Percentiles rank a stretch among this genome's conserved stretches.
Evolutionary conservation across 164 flowering plant genomes (phyloP).

Genomic region (Litsea cubeba): DNA sequence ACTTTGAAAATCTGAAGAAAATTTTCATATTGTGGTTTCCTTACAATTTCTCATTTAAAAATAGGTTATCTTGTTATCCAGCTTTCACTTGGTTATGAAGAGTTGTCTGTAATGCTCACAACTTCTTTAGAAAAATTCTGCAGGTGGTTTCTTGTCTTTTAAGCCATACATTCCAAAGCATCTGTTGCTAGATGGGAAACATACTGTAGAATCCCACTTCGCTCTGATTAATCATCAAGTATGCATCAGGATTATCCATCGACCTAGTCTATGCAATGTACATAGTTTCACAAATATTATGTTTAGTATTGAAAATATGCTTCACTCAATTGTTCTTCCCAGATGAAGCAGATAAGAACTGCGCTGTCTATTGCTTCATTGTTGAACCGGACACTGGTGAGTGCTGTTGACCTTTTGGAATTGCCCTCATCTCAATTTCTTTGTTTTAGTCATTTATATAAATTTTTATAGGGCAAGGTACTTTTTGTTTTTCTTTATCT

Average conservation of each 20-base stretch:
- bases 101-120: not conserved
- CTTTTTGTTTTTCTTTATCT: no score
- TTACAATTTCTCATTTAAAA: not conserved
- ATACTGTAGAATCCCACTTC: conserved; percentile 77
- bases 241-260: conserved; percentile 16
- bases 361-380: conserved; percentile 90
- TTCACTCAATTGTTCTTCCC: conserved; percentile 17
- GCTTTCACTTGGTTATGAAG: not conserved
- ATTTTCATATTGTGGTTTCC: no score
- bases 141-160: conserved; percentile 96
- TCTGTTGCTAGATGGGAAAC: conserved; percentile 77
- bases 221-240: conserved; percentile 84
- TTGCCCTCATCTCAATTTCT: not conserved
- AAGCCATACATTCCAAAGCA: conserved; percentile 85
- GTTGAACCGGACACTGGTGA: conserved; percentile 86
- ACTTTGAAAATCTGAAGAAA: no score
- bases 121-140: conserved; percentile 19
- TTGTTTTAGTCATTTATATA: not conserved
- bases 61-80: not conserved
- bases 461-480: no score
- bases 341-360: conserved; percentile 89
- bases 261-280: conserved; percentile 8
- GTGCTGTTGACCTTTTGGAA: conserved; percentile 11
- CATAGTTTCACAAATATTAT: not conserved
- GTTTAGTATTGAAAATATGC: not conserved